A percentile compares a stretch with the other conserved stretches of the same genome.
These are phyloP conservation scores for Knoxdaviesia capensis DNA, from an alignment of 2,329 filamentous ascomycete species.

Conservation along the genomic window DNA sequence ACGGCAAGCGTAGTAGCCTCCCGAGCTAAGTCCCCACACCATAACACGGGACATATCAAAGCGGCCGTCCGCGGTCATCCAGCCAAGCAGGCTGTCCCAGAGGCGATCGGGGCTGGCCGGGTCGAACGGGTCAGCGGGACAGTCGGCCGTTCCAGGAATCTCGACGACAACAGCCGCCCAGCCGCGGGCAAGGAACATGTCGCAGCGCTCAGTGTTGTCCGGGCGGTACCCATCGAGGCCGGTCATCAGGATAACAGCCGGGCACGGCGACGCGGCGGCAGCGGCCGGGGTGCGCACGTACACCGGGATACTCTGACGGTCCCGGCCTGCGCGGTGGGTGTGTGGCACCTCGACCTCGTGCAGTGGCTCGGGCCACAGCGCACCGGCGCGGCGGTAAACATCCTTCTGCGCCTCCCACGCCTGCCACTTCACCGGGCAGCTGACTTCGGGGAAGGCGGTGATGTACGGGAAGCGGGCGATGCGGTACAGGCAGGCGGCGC, in stretches of 20 bases:
- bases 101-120: conserved; percentile 37
- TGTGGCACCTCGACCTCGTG: conserved; percentile 42
- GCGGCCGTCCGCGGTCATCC: conserved; percentile 25
- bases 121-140: conserved; percentile 40
- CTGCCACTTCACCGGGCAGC: conserved; percentile 28
- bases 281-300: conserved; percentile 40
- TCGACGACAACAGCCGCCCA: conserved; percentile 44
- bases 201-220: conserved; percentile 37
- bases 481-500: conserved; percentile 51
- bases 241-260: conserved; percentile 35
- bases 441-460: conserved; percentile 16
- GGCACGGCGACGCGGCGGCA: conserved; percentile 16
- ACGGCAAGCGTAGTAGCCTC: conserved; percentile 48
- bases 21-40: conserved; percentile 44
- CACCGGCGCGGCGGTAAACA: conserved; percentile 36
- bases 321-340: conserved; percentile 22
- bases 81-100: conserved; percentile 40
- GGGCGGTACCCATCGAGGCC: conserved; percentile 43
- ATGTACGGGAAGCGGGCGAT: conserved; percentile 51
- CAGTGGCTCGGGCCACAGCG: conserved; percentile 34
- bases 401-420: conserved; percentile 48
- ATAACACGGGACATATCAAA: conserved; percentile 37
- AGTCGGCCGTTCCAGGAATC: conserved; percentile 32
- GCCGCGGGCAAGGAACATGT: conserved; percentile 41
- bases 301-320: conserved; percentile 37